These are phyloP conservation scores for Calocera cornea DNA, from an alignment of 768 basidiomycete species.

Conservation along the genomic window DNA sequence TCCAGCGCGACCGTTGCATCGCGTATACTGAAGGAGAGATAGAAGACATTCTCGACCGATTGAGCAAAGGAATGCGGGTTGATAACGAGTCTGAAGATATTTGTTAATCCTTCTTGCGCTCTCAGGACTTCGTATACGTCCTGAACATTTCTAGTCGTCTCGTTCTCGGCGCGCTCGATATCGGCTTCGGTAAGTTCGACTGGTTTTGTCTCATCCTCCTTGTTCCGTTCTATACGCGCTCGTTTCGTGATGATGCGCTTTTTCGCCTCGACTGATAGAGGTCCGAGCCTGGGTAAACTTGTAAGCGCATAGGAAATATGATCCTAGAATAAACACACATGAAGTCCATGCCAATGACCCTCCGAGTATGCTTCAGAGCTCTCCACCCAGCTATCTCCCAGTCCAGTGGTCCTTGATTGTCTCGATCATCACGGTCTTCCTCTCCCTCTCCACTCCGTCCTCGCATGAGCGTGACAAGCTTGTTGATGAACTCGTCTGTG, in stretches of 20 bases:
- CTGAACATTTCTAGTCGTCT: constrained; percentile 76
- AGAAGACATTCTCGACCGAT: constrained; percentile 93
- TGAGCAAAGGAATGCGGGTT: constrained; percentile 87
- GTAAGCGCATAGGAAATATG: constrained; percentile 8
- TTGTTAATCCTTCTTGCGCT: constrained; percentile 38
- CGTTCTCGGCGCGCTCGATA: constrained; percentile 69
- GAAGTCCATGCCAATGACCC: constrained; percentile 72
- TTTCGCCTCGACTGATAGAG: constrained; percentile 75
- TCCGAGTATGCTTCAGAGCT: constrained; percentile 62
- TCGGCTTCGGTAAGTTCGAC: constrained; percentile 55
- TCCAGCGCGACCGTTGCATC: constrained; percentile 72
- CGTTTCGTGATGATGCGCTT: constrained; percentile 49
- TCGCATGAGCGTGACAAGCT: constrained; percentile 63
- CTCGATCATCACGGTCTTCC: constrained; percentile 28
- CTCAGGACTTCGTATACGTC: constrained; percentile 49
- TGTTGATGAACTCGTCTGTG: constrained; percentile 74
- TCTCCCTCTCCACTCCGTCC: constrained; percentile 41
- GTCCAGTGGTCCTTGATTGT: constrained; percentile 34
- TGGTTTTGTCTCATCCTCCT: constrained; percentile 52
- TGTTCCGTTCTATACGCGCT: constrained; percentile 55
- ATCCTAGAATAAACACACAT: constrained; percentile 43
- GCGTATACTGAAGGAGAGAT: constrained; percentile 81
- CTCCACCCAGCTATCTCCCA: constrained; percentile 83
- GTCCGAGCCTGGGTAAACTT: constrained; percentile 67
- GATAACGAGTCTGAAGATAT: constrained; percentile 75